These are phyloP conservation scores for Alternaria ventricosa DNA, from an alignment of 2,329 filamentous ascomycete species.

Conservation along the genomic window DNA sequence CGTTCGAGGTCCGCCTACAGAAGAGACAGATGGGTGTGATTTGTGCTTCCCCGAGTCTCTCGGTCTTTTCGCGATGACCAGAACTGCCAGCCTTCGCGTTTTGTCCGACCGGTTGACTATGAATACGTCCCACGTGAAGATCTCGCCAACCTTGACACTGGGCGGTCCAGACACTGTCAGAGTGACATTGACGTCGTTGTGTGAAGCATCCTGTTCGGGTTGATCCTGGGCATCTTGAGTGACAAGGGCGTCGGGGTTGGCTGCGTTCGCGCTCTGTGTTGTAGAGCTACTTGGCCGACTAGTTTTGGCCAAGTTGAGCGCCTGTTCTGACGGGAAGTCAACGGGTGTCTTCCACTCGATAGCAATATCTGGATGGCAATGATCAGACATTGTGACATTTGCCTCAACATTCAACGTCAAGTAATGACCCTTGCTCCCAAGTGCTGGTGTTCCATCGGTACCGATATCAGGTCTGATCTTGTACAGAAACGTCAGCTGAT, in stretches of 20 bases:
- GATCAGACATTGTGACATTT: slow-evolving; percentile 62
- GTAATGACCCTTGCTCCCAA: slow-evolving; percentile 46
- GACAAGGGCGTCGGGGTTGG: slow-evolving; percentile 39
- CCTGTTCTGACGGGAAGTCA: slow-evolving; percentile 65
- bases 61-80: slow-evolving; percentile 70
- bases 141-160: slow-evolving; percentile 66
- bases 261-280: slow-evolving; percentile 24
- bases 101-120: slow-evolving; percentile 73
- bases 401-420: slow-evolving; percentile 68
- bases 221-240: slow-evolving; percentile 28
- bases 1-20: slow-evolving; percentile 39
- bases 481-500: slow-evolving; percentile 79
- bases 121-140: slow-evolving; percentile 76
- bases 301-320: slow-evolving; percentile 50
- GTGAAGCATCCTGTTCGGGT: slow-evolving; percentile 28
- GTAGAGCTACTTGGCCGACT: slow-evolving; percentile 38
- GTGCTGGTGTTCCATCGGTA: slow-evolving; percentile 56
- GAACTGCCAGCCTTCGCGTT: slow-evolving; percentile 72
- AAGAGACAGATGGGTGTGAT: slow-evolving; percentile 54
- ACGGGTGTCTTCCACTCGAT: slow-evolving; percentile 73
- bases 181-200: slow-evolving; percentile 70
- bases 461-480: slow-evolving; percentile 58
- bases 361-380: slow-evolving; percentile 66
- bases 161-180: slow-evolving; percentile 74
- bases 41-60: slow-evolving; percentile 55